Conservation (phyloP, 495 filamentous ascomycete genomes). For the Thermochaetoides thermophila region DNA sequence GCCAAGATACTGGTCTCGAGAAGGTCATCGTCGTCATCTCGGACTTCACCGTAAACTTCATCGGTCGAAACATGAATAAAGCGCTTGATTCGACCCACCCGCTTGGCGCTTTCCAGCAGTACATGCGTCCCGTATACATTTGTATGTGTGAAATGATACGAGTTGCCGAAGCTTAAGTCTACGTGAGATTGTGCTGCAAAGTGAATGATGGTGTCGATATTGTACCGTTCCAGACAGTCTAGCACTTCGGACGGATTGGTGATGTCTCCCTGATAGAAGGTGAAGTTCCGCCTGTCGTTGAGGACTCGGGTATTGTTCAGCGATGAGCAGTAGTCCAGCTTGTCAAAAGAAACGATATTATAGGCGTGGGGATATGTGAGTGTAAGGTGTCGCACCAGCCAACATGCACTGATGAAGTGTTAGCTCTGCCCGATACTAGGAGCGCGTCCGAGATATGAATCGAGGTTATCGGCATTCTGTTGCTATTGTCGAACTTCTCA, state of each 20-base stretch:
- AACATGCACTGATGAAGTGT: slow-evolving; percentile 37
- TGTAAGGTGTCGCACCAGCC: slow-evolving; percentile 56
- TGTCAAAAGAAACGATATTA: slow-evolving; percentile 63
- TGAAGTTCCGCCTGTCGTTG: slow-evolving; percentile 48
- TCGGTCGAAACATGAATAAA: slow-evolving; percentile 66
- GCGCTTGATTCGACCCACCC: slow-evolving; percentile 42
- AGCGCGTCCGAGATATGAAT: no score
- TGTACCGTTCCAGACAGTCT: slow-evolving; percentile 41
- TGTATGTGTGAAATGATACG: slow-evolving; percentile 51
- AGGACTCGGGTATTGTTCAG: slow-evolving; percentile 53
- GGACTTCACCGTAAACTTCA: slow-evolving; percentile 64
- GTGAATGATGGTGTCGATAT: slow-evolving; percentile 62
- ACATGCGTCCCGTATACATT: slow-evolving; percentile 65
- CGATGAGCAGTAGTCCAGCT: slow-evolving; percentile 58
- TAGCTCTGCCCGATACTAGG: no score
- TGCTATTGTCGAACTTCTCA: no score
- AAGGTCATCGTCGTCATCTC: slow-evolving; percentile 44
- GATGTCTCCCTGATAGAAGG: slow-evolving; percentile 60
- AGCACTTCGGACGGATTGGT: slow-evolving; percentile 45
- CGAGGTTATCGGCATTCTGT: no score
- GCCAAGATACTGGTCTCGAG: slow-evolving; percentile 45
- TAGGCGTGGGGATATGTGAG: slow-evolving; percentile 52
- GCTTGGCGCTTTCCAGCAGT: slow-evolving; percentile 51
- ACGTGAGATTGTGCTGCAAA: slow-evolving; percentile 67
- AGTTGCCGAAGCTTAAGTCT: slow-evolving; percentile 56